phyloP scores from a whole-genome alignment of 345 rosid species.

The Litchi chinensis region DNA sequence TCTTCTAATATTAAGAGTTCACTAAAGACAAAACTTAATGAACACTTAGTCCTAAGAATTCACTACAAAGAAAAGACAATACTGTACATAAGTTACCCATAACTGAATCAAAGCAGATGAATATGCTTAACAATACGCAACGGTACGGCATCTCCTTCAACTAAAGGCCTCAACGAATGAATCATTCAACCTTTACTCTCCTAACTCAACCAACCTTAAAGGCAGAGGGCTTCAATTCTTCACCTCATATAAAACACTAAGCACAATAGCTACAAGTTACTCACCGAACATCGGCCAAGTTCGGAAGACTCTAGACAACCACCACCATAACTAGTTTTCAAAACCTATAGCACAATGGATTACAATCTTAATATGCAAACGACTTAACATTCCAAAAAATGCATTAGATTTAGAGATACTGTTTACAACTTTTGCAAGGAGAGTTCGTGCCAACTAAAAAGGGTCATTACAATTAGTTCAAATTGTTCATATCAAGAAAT shows the following conservation, averaged over 20 bases:
- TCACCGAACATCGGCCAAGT: not conserved
- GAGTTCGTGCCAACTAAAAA: not conserved
- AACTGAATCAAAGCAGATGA: not conserved
- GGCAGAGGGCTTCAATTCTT: not conserved
- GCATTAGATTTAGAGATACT: not conserved
- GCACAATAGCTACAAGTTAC: not conserved
- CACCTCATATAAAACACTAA: not conserved
- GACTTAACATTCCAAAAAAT: no score
- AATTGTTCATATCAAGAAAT: not conserved
- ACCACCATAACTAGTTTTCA: not conserved
- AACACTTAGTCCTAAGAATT: not conserved
- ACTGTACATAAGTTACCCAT: not conserved
- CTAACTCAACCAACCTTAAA: not conserved
- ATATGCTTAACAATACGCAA: not conserved
- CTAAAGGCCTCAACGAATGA: not conserved
- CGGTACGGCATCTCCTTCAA: not conserved
- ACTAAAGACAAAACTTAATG: no score
- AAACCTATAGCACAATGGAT: not conserved
- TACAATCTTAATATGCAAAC: not conserved
- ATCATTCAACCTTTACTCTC: not conserved
- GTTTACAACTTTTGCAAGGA: not conserved
- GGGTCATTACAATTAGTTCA: not conserved
- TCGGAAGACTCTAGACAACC: not conserved
- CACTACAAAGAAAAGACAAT: not conserved
- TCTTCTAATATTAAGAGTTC: no score